These are phyloP conservation scores for Aspergillus thermomutatus DNA, from an alignment of 2,329 filamentous ascomycete genomes.

Conservation along the genomic window DNA sequence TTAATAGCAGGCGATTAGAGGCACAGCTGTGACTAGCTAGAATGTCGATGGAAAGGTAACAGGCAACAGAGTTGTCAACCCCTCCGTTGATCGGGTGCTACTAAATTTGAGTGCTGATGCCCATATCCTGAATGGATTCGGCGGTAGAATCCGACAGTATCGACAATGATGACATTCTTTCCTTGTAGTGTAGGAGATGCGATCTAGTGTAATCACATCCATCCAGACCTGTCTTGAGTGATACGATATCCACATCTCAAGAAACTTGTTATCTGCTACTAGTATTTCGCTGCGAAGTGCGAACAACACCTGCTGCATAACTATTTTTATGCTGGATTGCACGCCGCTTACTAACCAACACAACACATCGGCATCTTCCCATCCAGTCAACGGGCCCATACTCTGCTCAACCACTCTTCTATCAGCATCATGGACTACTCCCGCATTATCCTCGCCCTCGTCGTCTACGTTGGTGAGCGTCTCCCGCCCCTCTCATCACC, in stretches of 20 bases:
- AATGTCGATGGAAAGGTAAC: no score
- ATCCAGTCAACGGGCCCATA: background rate
- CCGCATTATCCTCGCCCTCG: constrained; percentile 10
- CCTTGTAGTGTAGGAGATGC: background rate
- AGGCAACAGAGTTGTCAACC: no score
- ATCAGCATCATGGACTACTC: constrained; percentile 10
- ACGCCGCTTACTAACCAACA: background rate
- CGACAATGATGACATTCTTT: background rate
- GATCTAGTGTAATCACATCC: no score
- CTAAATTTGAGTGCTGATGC: no score
- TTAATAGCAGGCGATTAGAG: no score
- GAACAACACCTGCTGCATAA: no score
- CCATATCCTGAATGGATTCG: background rate
- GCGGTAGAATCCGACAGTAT: background rate
- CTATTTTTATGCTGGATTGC: background rate
- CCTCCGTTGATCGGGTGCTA: no score
- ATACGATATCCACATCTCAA: no score
- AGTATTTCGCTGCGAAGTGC: no score
- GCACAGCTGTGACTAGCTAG: no score
- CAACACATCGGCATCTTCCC: background rate
- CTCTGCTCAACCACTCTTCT: background rate
- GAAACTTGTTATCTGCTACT: no score
- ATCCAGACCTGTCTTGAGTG: no score
- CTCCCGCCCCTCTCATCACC: background rate
- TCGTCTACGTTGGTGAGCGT: constrained; percentile 12